phyloP scores from a whole-genome alignment of 1,139 yeast genomes.

The Debaryomyces subglobosus region DNA sequence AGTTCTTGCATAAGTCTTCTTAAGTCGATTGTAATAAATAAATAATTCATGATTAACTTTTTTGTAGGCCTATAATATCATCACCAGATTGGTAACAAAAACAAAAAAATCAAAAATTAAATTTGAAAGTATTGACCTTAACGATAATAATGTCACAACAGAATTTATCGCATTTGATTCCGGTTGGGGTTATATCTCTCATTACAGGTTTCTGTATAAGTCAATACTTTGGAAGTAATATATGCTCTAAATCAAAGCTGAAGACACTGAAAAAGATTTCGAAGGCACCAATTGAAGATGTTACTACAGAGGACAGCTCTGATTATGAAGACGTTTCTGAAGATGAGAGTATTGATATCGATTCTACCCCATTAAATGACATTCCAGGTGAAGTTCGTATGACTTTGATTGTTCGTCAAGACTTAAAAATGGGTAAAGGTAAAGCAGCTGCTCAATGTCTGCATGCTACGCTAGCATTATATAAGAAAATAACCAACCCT shows the following conservation, averaged over 20 bases:
- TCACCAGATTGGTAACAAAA: background rate
- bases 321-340: slow-evolving; percentile 46
- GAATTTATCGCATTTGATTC: slow-evolving; percentile 17
- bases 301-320: slow-evolving; percentile 23
- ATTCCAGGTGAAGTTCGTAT: slow-evolving; percentile 81
- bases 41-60: background rate
- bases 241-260: background rate
- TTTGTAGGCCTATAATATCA: background rate
- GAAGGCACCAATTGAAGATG: background rate
- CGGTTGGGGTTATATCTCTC: slow-evolving; percentile 24
- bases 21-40: background rate
- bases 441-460: slow-evolving; percentile 97
- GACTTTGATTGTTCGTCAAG: slow-evolving; percentile 88
- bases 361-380: slow-evolving; percentile 59
- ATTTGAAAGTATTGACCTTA: background rate
- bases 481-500: slow-evolving; percentile 65
- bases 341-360: slow-evolving; percentile 54
- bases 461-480: slow-evolving; percentile 95
- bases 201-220: slow-evolving; percentile 11
- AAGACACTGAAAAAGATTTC: background rate
- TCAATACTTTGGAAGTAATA: background rate
- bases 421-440: slow-evolving; percentile 90
- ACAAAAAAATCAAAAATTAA: background rate
- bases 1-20: slow-evolving; percentile 34
- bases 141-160: slow-evolving; percentile 9